Base-by-base conservation (phyloP, 805 yeast species). In the Ogataea trehalophila region DNA sequence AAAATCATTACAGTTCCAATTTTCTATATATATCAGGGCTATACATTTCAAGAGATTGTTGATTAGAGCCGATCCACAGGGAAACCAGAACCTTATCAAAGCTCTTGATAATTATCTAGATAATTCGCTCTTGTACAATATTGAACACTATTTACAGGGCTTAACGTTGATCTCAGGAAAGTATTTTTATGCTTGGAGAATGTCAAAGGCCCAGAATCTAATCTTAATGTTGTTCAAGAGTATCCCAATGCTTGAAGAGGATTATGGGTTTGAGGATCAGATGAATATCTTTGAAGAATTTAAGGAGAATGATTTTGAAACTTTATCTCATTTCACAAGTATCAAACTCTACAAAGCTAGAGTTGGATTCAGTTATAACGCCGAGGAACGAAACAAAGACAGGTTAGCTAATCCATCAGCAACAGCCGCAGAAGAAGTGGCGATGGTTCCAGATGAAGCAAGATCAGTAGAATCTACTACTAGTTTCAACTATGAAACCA, bases 141-240 rank as follows among this genome's bases (percentile, higher is more conserved):
- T 73, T 72, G 71, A 69, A 34, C 57, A 61, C 16, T 78, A 76
- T 53, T 65, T 56, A 50, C 60, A 49, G 42, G 75, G 65, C 54
- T 72, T 48, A 62, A 72, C 66, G 17, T 69, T 71, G 37, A 63
- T 85, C 34, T 78, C 87, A 18, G 70, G 67, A 23, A 72, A 80
- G 52, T 84, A 82, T 58, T 80, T 79, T 48, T 82, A 81, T 58
- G 85, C 89, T 2, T 81, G 83, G 81, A 75, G 85, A 63, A 73
- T 84, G 59, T 71, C 79, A 35, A 83, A 81, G 55, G 83, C 86
- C 0, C 78, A 76, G 44, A 61, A 61, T 6, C 72, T 68, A 40
- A 55, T 80, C 18, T 52, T 73, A 13, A 66, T 63, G 22, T 44
- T 74, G 5, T 47, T 78, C 11, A 61, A 56, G 31, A 56, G 55